A percentile compares a stretch with the other conserved stretches of the same genome.
Evolutionary conservation across 2,329 filamentous ascomycete genomes (phyloP).

Genomic region (Ophiostoma angusticollis): DNA sequence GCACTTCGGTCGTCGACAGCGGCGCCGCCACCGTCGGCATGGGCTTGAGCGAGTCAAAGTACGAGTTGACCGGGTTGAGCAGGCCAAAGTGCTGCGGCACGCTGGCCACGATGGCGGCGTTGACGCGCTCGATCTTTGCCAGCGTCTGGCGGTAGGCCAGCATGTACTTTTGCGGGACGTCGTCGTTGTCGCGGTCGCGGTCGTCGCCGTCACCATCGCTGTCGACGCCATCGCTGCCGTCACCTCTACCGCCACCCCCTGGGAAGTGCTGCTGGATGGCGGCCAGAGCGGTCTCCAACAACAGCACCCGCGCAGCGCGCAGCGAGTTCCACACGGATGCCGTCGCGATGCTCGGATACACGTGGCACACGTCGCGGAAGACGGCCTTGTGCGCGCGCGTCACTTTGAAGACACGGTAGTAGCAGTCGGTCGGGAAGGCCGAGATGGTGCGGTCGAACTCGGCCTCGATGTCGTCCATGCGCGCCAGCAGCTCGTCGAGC

Average conservation of each 20-base stretch:
- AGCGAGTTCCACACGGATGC: constrained; percentile 37
- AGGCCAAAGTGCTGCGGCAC: constrained; percentile 38
- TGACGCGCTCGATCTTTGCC: constrained; percentile 27
- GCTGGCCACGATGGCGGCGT: constrained; percentile 31
- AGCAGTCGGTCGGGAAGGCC: constrained; percentile 28
- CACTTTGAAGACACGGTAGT: constrained; percentile 29
- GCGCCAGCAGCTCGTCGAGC: constrained; percentile 28
- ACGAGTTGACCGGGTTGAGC: constrained; percentile 28
- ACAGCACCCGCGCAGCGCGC: constrained; percentile 31
- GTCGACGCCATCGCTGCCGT: too few species aligned
- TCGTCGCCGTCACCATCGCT: too few species aligned
- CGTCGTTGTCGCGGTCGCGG: constrained; percentile 12
- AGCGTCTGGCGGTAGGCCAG: constrained; percentile 25
- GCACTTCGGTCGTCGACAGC: constrained; percentile 11
- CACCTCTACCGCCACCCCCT: constrained; percentile 13
- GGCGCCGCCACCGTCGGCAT: constrained; percentile 3
- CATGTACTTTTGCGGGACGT: constrained; percentile 18
- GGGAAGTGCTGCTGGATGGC: constrained; percentile 26
- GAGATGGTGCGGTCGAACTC: constrained; percentile 28
- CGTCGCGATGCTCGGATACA: constrained; percentile 32
- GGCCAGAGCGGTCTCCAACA: constrained; percentile 34
- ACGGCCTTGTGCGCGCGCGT: constrained; percentile 28
- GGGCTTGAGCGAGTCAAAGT: constrained; percentile 14
- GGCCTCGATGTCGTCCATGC: constrained; percentile 27
- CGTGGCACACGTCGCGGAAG: constrained; percentile 29